Base-by-base conservation (phyloP, 2,329 filamentous ascomycete species). In the Colletotrichum gigasporum region DNA sequence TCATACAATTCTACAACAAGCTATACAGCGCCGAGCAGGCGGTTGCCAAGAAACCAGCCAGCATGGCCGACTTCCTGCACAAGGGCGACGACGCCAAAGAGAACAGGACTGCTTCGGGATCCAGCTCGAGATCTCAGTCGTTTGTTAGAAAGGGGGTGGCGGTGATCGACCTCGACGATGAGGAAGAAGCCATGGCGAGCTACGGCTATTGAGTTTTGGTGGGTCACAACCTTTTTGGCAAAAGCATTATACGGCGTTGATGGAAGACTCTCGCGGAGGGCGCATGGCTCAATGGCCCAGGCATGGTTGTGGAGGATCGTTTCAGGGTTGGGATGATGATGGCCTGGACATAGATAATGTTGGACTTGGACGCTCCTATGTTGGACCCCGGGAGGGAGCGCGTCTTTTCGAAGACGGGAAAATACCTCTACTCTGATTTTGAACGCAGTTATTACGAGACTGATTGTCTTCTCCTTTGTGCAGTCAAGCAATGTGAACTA, bases 1-100 rank as follows among this genome's bases (percentile, higher is more conserved):
- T 99, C 16, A 84, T 93, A 5, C 84, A 84, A 2, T 99, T 99
- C 74, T 99, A 99, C 76, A 85, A 88, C 67, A 91, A 92, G 71
- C 80, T 99, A 34, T 91, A 91, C 70, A 90, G 88, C 65, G 92
- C 91, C 3, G 91, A 92, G 53, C 80, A 87, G 37, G 80, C 79
- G 6, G 55, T 73, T 51, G 72, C 73, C 56, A 72, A 74, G 61
- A 78, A 74, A 59, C 66, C 73, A 4, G 58, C 48, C 9, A 71
- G 70, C 2, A 78, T 85, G 45, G 67, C 78, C 12, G 79, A 80
- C 26, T 83, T 83, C 55, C 72, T 80, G 16, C 60, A 71, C 2
- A 76, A 72, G 24, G 48, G 50, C 10, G 57, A 55, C 24, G 61
- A 62, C 4, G 18, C 28, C 4, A 55, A 61, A 14, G 34, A 45